Conservation (phyloP, 1,284 basidiomycete species). For the Heterobasidion annosum region DNA sequence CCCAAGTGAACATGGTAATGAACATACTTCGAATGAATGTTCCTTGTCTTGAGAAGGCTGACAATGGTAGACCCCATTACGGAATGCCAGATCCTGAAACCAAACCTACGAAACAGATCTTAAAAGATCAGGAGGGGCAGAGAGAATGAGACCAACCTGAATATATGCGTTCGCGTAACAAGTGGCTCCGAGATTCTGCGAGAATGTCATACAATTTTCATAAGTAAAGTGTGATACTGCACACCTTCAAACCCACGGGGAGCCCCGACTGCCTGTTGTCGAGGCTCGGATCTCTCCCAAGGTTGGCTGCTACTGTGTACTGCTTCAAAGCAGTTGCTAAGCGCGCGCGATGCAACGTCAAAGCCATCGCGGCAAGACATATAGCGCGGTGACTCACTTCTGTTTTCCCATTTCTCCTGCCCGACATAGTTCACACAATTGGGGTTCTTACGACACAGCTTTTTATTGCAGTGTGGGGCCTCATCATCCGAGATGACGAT, state of each 20-base stretch:
- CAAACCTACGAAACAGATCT: slow-evolving; percentile 34
- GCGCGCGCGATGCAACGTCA: not conserved
- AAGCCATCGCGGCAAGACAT: not conserved
- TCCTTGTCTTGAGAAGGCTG: slow-evolving; percentile 39
- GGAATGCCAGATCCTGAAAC: slow-evolving; percentile 54
- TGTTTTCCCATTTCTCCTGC: slow-evolving; percentile 67
- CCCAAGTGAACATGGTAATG: not conserved
- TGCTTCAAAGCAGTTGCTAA: slow-evolving; percentile 42
- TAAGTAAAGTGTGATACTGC: slow-evolving; percentile 5
- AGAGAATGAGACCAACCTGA: slow-evolving; percentile 42
- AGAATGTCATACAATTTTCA: not conserved
- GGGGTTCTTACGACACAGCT: slow-evolving; percentile 64
- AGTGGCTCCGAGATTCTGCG: slow-evolving; percentile 85
- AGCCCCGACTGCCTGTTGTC: slow-evolving; percentile 39
- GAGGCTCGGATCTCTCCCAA: slow-evolving; percentile 45
- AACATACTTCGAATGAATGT: slow-evolving; percentile 43
- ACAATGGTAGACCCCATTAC: slow-evolving; percentile 47
- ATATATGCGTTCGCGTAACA: slow-evolving; percentile 91
- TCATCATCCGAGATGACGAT: slow-evolving; percentile 64
- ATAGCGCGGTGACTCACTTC: slow-evolving; percentile 29
- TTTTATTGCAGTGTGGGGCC: slow-evolving; percentile 45
- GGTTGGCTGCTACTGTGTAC: slow-evolving; percentile 42
- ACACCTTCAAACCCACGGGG: slow-evolving; percentile 76
- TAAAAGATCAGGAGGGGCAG: not conserved
- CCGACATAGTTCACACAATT: slow-evolving; percentile 83